A percentile compares a stretch with the other conserved stretches of the same genome.
These are phyloP conservation scores for Hygrocybe punicea DNA, from an alignment of 768 basidiomycete genomes.

Conservation along the genomic window DNA sequence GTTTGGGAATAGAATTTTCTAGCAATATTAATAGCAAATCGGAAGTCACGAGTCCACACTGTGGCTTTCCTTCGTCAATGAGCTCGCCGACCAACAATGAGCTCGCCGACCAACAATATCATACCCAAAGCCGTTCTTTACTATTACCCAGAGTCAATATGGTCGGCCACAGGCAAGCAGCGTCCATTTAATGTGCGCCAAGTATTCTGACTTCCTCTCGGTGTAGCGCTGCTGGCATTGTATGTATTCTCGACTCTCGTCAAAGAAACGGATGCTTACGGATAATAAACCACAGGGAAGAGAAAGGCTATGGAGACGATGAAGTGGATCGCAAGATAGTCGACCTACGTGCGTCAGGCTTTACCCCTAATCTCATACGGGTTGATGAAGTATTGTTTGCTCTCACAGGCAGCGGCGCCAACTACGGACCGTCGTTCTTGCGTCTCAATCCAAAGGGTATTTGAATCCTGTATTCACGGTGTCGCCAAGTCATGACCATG, in stretches of 20 bases:
- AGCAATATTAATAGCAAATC: too few relatives aligned
- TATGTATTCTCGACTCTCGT: conserved; percentile 30
- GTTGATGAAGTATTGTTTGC: neutral
- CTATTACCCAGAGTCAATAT: conserved; percentile 56
- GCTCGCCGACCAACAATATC: neutral
- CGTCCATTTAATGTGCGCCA: neutral
- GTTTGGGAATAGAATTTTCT: conserved; percentile 4
- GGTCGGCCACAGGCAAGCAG: conserved; percentile 62
- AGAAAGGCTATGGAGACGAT: conserved; percentile 82
- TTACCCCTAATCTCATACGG: neutral
- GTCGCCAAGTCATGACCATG: neutral
- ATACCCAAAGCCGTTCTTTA: conserved; percentile 81
- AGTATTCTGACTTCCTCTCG: neutral
- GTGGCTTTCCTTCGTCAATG: neutral
- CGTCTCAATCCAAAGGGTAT: conserved; percentile 75
- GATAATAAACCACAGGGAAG: conserved; percentile 38
- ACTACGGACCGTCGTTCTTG: conserved; percentile 70
- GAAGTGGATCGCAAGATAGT: conserved; percentile 71
- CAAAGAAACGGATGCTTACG: conserved; percentile 9
- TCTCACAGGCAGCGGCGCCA: conserved; percentile 66
- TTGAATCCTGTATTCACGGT: conserved; percentile 9
- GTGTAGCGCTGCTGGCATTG: conserved; percentile 54
- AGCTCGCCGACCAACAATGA: neutral
- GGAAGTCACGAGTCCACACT: conserved; percentile 29
- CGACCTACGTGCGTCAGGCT: conserved; percentile 46